Base-by-base conservation (phyloP, 495 filamentous ascomycete genomes). In the Chaetomium fimeti region DNA sequence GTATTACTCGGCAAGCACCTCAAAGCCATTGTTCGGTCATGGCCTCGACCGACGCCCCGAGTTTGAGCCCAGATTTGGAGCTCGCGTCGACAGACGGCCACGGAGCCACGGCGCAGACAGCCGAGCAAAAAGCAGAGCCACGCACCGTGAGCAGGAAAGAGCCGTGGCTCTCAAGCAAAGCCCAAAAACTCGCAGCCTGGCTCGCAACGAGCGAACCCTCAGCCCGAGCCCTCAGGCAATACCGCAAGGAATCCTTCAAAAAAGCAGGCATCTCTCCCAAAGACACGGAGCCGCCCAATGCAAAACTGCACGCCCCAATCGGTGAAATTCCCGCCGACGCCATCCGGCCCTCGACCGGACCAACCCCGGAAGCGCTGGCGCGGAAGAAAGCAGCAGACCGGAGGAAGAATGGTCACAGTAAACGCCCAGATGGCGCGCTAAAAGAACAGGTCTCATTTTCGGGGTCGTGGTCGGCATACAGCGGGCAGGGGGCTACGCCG, bases 191-290 rank as follows among this genome's bases (percentile, higher is more conserved):
- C 45, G 77, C 78, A 47, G 72, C 66, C 27, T 81, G 79, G 79
- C 63, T 78, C 12, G 69, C 73, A 0, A 71, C 72, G 11, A 74
- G 71, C 40, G 79, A 81, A 32, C 79, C 79, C 4, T 80, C 79
- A 3, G 62, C 71, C 16, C 74, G 78, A 15, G 77, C 75, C 0
- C 63, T 77, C 20, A 75, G 71, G 61, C 69, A 76, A 20, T 77
- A 78, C 61, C 76, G 74, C 58, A 76, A 74, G 52, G 71, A 76
- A 11, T 65, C 68, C 5, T 79, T 73, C 60, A 57, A 67, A 28
- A 77, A 74, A 29, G 75, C 75, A 0, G 73, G 74, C 15, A 57
- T 78, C 28, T 61, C 71, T 12, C 64, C 66, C 24, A 64, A 70
- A 15, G 75, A 77, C 27, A 61, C 66, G 25, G 53, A 71, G 15